Conservation (phyloP, 331 rosid genomes). For the Malus hybrid region DNA sequence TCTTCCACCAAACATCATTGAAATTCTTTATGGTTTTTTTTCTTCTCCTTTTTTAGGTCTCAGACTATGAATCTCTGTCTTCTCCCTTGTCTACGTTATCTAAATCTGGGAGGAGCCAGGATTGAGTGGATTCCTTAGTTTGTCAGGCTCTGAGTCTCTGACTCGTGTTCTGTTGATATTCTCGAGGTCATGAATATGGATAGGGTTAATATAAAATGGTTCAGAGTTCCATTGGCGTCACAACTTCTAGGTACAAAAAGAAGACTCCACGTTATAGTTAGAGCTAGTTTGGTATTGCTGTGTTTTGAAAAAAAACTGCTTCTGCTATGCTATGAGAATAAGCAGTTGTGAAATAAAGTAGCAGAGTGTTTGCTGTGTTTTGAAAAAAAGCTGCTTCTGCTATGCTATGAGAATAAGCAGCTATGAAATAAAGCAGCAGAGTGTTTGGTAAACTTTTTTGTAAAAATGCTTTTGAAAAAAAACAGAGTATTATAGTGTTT, state of each 20-base stretch:
- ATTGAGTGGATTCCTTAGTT: background rate
- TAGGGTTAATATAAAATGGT: background rate
- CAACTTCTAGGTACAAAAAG: background rate
- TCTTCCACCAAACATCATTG: constrained; percentile 37
- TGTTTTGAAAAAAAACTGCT: no score
- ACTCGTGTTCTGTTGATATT: background rate
- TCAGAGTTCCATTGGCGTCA: background rate
- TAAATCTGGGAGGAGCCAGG: background rate
- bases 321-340: no score
- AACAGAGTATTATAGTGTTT: no score
- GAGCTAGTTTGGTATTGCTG: no score
- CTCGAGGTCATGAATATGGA: background rate
- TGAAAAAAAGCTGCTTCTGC: no score
- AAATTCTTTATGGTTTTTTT: background rate
- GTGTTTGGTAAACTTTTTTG: no score
- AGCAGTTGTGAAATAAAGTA: no score
- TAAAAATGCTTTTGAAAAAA: no score
- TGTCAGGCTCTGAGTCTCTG: background rate
- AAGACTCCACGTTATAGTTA: background rate
- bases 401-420: no score
- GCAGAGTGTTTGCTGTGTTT: no score
- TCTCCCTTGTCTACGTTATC: background rate
- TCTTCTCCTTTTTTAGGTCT: background rate
- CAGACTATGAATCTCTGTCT: background rate
- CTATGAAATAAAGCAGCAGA: no score